Percentiles rank a stretch among this genome's conserved stretches.
Evolutionary conservation across 2,329 filamentous ascomycete genomes (phyloP).

Genomic region (Orbilia ellipsospora): DNA sequence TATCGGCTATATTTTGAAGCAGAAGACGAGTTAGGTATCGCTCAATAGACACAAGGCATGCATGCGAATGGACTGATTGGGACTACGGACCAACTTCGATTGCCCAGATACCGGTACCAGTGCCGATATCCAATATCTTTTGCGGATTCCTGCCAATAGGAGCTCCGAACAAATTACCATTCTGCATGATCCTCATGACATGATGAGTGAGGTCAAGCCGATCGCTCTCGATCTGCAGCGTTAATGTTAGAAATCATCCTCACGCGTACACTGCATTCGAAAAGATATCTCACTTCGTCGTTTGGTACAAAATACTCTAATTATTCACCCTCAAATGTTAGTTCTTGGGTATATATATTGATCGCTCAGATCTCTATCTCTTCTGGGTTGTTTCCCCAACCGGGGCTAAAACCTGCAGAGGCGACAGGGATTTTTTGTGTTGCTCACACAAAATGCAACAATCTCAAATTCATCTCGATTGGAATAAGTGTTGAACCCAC

Average conservation of each 20-base stretch:
- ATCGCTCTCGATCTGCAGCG: slow-evolving; percentile 32
- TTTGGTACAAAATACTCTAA: slow-evolving; percentile 40
- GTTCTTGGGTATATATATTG: too few species aligned
- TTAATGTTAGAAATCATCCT: too few species aligned
- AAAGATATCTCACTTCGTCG: slow-evolving; percentile 24
- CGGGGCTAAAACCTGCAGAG: not conserved
- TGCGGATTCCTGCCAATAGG: slow-evolving; percentile 65
- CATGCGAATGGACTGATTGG: too few species aligned
- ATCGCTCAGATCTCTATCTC: too few species aligned
- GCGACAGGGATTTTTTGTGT: slow-evolving; percentile 8
- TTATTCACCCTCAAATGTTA: too few species aligned
- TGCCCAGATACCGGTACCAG: slow-evolving; percentile 64
- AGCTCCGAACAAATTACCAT: slow-evolving; percentile 63
- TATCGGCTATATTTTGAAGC: slow-evolving; percentile 57
- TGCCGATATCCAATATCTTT: slow-evolving; percentile 67
- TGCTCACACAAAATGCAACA: slow-evolving; percentile 33
- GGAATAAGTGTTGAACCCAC: slow-evolving; percentile 42
- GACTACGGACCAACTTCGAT: slow-evolving; percentile 58
- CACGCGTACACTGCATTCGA: too few species aligned
- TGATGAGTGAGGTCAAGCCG: slow-evolving; percentile 59
- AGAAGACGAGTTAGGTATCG: not conserved
- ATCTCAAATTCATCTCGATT: not conserved
- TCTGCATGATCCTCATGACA: slow-evolving; percentile 63
- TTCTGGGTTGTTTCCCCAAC: too few species aligned
- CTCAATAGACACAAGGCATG: not conserved